phyloP scores from a whole-genome alignment of 208 protist species.

The Acanthamoeba culbertsoni region DNA sequence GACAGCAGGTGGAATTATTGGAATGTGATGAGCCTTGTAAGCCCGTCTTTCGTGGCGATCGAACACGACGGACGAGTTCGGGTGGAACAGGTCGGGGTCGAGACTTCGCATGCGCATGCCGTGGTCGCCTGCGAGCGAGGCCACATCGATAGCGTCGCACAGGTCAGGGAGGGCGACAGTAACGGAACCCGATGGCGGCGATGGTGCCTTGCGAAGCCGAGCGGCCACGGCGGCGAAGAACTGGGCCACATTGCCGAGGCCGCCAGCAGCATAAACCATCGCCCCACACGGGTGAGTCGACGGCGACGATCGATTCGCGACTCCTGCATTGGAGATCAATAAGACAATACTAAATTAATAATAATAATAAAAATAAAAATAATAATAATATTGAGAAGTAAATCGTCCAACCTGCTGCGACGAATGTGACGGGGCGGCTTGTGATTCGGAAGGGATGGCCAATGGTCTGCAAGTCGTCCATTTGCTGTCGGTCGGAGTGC shows the following conservation, averaged over 20 bases:
- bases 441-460: not conserved
- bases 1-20: not conserved
- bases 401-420: too few species aligned
- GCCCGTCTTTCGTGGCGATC: not conserved
- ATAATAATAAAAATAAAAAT: too few species aligned
- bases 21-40: not conserved
- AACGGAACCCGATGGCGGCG: not conserved
- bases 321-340: too few species aligned
- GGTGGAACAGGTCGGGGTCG: conserved; percentile 5
- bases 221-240: not conserved
- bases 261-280: not conserved
- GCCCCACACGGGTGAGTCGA: not conserved
- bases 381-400: too few species aligned
- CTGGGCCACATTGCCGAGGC: not conserved
- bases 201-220: not conserved
- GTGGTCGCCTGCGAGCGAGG: not conserved
- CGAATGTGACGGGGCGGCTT: not conserved
- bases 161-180: not conserved
- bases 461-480: conserved; percentile 13
- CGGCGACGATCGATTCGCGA: not conserved
- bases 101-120: not conserved
- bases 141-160: not conserved
- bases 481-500: not conserved
- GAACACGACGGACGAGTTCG: not conserved
- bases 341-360: too few species aligned